Evolutionary conservation across 164 flowering plant species (phyloP), one percentile per base, ranked within the genome.

Genomic region (grape (Vitis vinifera)): DNA sequence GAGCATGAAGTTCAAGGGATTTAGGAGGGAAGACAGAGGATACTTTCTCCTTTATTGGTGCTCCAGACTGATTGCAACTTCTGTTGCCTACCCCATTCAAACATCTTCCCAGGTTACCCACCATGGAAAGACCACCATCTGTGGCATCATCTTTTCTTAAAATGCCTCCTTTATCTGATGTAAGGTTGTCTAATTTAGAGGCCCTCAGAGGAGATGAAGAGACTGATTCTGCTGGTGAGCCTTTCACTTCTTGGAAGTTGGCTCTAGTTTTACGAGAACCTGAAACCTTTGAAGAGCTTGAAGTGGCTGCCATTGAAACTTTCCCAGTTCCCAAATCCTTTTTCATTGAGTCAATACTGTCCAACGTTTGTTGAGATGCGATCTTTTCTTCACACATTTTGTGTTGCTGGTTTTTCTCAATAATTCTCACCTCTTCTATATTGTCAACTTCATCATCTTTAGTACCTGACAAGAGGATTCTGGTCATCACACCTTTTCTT

Each of bases 251-350:
- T 44, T 19, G 69, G 23, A 56, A 61, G 29, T 69, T 81, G 49
- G 57, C 16, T 57, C 67, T 75, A 49, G 64, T 77, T 76, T 63
- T 79, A 56, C 64, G 53, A 16, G 82, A 74, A 51, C 69, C 73
- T 4, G 88, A 86, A 78, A 84, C 72, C 75, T 80, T 84, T 57
- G 92, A 88, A 49, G 89, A 86, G 84, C 90, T 88, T 58, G 89
- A 88, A 72, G 83, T 76, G 29, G 85, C 81, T 52, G 73, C 79
- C 19, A 31, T 49, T 27, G 82, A 70, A 55, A 67, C 59, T 10
- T 71, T 71, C 65, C 68, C 66, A 68, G 67, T 55, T 11, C 72
- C 81, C 63, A 71, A 48, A 66, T 82, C 77, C 60, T 72, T 79
- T 65, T 67, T 72, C 14, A 65, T 51, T 51, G 68, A 15, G 27